Conservation (phyloP, 1,139 yeast species). For the Zygosaccharomyces pseudobailii region DNA sequence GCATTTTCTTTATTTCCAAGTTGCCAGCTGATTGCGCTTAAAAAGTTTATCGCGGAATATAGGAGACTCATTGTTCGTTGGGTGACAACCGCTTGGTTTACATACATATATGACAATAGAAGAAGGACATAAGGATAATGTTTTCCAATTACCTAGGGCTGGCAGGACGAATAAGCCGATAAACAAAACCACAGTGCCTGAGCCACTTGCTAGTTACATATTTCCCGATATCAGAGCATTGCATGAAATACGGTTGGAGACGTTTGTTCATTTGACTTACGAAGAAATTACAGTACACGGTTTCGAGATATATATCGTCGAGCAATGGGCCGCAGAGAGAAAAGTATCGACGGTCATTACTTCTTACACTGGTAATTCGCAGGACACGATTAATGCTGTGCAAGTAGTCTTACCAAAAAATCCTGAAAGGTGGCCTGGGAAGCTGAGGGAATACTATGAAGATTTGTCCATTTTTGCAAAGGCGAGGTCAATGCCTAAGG, state of each 20-base stretch:
- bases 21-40: background rate
- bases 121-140: background rate
- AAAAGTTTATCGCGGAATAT: background rate
- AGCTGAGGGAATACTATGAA: conserved; percentile 56
- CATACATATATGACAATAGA: conserved; percentile 1
- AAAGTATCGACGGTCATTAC: conserved; percentile 64
- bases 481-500: conserved; percentile 48
- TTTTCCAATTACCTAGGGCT: conserved; percentile 2
- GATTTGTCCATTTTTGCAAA: conserved; percentile 57
- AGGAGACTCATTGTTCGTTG: background rate
- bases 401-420: conserved; percentile 57
- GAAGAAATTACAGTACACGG: conserved; percentile 53
- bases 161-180: background rate
- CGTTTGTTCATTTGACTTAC: conserved; percentile 38
- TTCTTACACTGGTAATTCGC: conserved; percentile 76
- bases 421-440: conserved; percentile 50
- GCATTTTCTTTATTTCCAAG: background rate
- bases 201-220: conserved; percentile 27
- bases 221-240: conserved; percentile 53
- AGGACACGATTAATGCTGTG: conserved; percentile 57
- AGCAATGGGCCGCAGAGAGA: conserved; percentile 86
- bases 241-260: conserved; percentile 41
- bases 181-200: conserved; percentile 8
- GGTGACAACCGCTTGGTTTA: background rate
- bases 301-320: conserved; percentile 84